phyloP scores from a whole-genome alignment of 305 asterid genomes.

The Fraxinus xanthoxyloides region DNA sequence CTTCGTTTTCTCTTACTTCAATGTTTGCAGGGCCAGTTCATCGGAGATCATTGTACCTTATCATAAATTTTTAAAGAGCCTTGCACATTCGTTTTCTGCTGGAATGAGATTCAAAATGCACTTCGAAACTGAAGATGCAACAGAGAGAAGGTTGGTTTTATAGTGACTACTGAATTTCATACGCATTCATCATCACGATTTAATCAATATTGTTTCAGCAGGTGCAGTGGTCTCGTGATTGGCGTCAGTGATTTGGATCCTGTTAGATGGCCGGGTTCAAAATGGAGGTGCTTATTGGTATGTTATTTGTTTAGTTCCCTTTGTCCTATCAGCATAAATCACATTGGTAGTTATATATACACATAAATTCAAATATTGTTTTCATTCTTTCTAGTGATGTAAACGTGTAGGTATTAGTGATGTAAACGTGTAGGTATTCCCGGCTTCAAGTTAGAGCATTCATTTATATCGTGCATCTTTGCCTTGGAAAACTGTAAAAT shows the following conservation, averaged over 20 bases:
- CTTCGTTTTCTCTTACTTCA: background rate
- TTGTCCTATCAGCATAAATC: background rate
- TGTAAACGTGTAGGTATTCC: background rate
- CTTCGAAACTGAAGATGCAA: slow-evolving; percentile 85
- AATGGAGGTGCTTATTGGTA: slow-evolving; percentile 93
- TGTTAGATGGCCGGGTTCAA: slow-evolving; percentile 88
- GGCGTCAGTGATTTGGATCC: slow-evolving; percentile 82
- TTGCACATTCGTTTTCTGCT: slow-evolving; percentile 55
- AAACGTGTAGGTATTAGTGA: background rate
- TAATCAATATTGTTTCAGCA: slow-evolving; percentile 28
- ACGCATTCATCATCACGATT: background rate
- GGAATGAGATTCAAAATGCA: slow-evolving; percentile 90
- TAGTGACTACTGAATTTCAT: background rate
- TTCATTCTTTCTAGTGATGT: background rate
- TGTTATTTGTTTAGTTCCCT: slow-evolving; percentile 1
- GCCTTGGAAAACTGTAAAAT: background rate
- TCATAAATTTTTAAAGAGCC: slow-evolving; percentile 71
- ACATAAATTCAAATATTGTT: background rate
- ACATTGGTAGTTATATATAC: background rate
- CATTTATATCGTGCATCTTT: background rate
- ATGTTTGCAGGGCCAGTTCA: slow-evolving; percentile 63
- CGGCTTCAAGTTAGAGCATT: background rate
- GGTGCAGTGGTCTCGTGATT: slow-evolving; percentile 75
- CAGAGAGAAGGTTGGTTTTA: slow-evolving; percentile 77
- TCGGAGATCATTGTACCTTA: slow-evolving; percentile 78